A percentile compares a stretch with the other conserved stretches of the same genome.
Evolutionary conservation across 192 early-diverging fungal genomes (phyloP).

Genomic region (Backusella psychrophila): DNA sequence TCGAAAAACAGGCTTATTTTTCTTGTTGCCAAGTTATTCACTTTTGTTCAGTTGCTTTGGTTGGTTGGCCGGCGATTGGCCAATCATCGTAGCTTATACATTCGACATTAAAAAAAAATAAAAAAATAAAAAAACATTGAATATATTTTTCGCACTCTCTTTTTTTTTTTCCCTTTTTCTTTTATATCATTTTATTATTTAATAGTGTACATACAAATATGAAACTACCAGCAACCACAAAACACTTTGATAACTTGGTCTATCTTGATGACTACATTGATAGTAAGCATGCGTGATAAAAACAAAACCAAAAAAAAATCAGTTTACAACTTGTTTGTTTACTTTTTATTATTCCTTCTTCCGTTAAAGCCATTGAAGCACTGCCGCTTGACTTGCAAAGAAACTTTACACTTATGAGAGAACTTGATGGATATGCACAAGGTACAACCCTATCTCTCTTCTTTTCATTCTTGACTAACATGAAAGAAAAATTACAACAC

Average conservation of each 20-base stretch:
- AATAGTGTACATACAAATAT: not conserved
- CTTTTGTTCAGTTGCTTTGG: too few relatives aligned
- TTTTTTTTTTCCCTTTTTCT: not conserved
- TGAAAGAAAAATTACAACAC: too few relatives aligned
- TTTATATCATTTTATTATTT: not conserved
- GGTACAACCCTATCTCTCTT: slow-evolving; percentile 32
- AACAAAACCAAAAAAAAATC: not conserved
- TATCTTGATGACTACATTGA: slow-evolving; percentile 93
- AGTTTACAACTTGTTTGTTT: not conserved
- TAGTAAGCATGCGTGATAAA: slow-evolving; percentile 51
- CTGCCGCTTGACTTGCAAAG: slow-evolving; percentile 76
- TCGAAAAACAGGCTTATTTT: not conserved
- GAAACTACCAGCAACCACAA: slow-evolving; percentile 23
- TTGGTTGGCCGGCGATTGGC: not conserved
- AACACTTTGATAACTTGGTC: slow-evolving; percentile 47
- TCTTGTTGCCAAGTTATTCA: not conserved
- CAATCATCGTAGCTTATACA: not conserved
- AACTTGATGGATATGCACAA: slow-evolving; percentile 80
- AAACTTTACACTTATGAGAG: slow-evolving; percentile 92
- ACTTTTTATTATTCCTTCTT: not conserved
- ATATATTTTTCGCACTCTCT: not conserved
- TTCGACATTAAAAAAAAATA: not conserved
- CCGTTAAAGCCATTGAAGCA: slow-evolving; percentile 63
- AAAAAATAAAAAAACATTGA: not conserved
- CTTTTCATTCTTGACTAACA: not conserved